Percentiles rank a stretch among this genome's conserved stretches.
Conservation (phyloP, 2,329 filamentous ascomycete genomes). For the Aspergillus sp. region DNA sequence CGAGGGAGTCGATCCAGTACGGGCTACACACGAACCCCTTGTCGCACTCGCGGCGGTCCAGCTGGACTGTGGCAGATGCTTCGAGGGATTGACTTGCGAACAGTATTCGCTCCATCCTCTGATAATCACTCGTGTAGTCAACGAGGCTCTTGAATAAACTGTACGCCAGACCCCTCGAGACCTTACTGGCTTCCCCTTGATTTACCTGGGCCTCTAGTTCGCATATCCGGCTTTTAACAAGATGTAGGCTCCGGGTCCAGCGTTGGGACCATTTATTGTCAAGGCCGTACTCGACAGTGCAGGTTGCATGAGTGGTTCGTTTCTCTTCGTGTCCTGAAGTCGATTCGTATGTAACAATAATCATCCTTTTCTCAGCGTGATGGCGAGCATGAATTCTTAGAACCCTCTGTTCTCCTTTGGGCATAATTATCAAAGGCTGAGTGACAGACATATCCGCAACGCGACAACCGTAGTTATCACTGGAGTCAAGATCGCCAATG, state of each 20-base stretch:
- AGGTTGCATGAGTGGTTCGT: not conserved
- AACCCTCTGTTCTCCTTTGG: not conserved
- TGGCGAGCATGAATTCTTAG: too few species aligned
- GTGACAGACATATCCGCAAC: too few species aligned
- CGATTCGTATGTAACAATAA: too few species aligned
- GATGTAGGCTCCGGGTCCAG: conserved; percentile 20
- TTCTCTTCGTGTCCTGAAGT: not conserved
- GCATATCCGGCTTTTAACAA: conserved; percentile 22
- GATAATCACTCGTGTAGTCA: conserved; percentile 29
- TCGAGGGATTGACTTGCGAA: conserved; percentile 25
- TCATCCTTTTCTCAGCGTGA: too few species aligned
- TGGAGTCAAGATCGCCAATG: too few species aligned
- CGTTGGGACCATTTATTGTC: conserved; percentile 13
- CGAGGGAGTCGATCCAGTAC: not conserved
- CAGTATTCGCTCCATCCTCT: conserved; percentile 30
- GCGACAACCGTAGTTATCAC: too few species aligned
- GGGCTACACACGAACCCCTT: not conserved
- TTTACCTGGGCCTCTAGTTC: conserved; percentile 22
- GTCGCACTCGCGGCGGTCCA: conserved; percentile 20
- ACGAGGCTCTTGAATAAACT: conserved; percentile 29
- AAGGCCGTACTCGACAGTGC: conserved; percentile 1
- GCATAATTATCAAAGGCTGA: not conserved
- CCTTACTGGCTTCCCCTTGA: conserved; percentile 25
- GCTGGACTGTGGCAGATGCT: conserved; percentile 24
- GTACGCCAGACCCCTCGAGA: conserved; percentile 36